These are phyloP conservation scores for Vanrija humicola DNA, from an alignment of 1,284 basidiomycete genomes.

Conservation along the genomic window DNA sequence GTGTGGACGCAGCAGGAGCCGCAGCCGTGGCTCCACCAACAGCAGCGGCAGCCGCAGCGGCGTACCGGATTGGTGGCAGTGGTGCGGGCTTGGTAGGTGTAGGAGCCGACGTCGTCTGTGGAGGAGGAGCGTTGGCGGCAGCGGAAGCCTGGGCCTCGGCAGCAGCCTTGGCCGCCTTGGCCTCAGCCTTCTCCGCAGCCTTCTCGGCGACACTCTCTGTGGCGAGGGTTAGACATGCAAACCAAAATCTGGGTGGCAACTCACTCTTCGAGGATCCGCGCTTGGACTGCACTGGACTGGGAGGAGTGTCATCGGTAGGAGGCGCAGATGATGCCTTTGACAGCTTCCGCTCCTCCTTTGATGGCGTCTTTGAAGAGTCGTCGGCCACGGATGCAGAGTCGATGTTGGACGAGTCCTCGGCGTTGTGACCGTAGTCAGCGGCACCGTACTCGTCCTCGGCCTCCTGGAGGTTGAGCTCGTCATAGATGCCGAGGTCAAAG, in stretches of 20 bases:
- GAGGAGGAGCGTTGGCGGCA: constrained; percentile 23
- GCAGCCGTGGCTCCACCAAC: constrained; percentile 49
- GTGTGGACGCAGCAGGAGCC: background rate
- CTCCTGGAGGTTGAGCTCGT: constrained; percentile 95
- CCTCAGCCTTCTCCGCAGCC: constrained; percentile 8
- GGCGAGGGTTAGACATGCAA: too few species aligned
- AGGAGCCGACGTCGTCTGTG: constrained; percentile 48
- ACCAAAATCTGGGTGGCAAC: background rate
- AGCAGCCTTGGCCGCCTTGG: constrained; percentile 8
- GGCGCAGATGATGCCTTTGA: background rate
- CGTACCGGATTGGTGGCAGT: constrained; percentile 77
- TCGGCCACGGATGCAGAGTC: constrained; percentile 53
- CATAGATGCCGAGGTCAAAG: constrained; percentile 96
- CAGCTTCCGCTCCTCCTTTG: constrained; percentile 38
- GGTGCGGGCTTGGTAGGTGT: constrained; percentile 50
- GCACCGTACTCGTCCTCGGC: constrained; percentile 66
- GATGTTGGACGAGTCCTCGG: constrained; percentile 57
- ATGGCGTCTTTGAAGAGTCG: constrained; percentile 33
- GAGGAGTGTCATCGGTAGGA: constrained; percentile 18
- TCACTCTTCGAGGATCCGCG: constrained; percentile 15
- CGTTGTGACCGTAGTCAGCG: constrained; percentile 66
- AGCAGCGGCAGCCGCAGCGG: constrained; percentile 84
- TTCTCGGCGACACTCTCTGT: background rate
- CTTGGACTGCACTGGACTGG: constrained; percentile 38
- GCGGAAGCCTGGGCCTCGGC: constrained; percentile 21